Evolutionary conservation across 306 rosid species (phyloP).

Genomic region (Cucurbita argyrosperma): DNA sequence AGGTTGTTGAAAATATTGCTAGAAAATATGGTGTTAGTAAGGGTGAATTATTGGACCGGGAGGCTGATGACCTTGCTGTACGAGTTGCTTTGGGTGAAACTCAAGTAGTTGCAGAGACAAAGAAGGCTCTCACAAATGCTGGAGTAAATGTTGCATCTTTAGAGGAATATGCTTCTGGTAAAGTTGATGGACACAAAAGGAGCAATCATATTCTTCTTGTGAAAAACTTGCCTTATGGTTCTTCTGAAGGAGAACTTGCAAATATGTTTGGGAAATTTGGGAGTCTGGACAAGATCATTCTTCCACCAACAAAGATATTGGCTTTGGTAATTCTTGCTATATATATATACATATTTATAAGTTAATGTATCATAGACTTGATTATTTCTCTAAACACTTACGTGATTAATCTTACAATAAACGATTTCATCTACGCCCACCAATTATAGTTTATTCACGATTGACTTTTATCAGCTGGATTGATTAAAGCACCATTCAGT

Average conservation of each 20-base stretch:
- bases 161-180: conserved; percentile 53
- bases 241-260: conserved; percentile 66
- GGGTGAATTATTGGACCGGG: conserved; percentile 62
- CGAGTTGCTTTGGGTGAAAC: conserved; percentile 80
- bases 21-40: conserved; percentile 71
- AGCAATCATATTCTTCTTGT: conserved; percentile 77
- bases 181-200: conserved; percentile 59
- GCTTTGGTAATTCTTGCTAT: conserved; percentile 53
- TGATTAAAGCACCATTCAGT: not conserved
- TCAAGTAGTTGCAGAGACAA: conserved; percentile 78
- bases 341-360: not conserved
- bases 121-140: conserved; percentile 60
- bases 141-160: conserved; percentile 68
- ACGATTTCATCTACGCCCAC: not conserved
- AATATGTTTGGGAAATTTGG: conserved; percentile 80
- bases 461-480: not conserved
- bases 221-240: conserved; percentile 85
- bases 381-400: not conserved
- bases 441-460: not conserved
- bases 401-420: not conserved
- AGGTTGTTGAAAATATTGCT: conserved; percentile 78
- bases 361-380: not conserved
- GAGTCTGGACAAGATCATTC: conserved; percentile 71
- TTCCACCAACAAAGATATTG: conserved; percentile 73
- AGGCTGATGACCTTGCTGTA: conserved; percentile 81